Percentiles rank a stretch among this genome's conserved stretches.
These are phyloP conservation scores for Volvox africanus DNA, from an alignment of 139 green algal species.

Conservation along the genomic window DNA sequence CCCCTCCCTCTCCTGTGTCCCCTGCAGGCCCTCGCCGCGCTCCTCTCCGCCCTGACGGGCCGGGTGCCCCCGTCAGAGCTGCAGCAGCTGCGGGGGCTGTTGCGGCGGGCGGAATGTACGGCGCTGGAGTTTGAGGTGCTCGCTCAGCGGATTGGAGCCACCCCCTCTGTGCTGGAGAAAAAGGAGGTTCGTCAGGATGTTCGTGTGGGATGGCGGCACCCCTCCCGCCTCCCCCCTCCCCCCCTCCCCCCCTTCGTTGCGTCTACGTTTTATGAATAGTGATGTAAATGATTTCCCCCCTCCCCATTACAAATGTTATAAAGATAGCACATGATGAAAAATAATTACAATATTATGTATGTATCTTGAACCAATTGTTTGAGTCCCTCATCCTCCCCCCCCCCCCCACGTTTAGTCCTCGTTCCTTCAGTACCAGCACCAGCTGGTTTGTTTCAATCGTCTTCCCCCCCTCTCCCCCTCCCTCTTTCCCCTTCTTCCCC, in stretches of 20 bases:
- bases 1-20: neutral
- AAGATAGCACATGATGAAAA: no score
- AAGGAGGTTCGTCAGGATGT: neutral
- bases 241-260: no score
- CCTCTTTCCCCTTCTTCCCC: neutral
- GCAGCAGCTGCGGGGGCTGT: constrained; percentile 14
- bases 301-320: no score
- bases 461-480: neutral
- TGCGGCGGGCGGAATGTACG: neutral
- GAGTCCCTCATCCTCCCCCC: no score
- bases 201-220: no score
- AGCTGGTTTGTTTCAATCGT: neutral
- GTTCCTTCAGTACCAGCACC: no score
- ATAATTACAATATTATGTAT: no score
- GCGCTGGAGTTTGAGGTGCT: neutral
- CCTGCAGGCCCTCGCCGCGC: neutral
- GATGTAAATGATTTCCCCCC: no score
- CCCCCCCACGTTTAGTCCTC: no score
- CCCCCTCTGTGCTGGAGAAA: neutral
- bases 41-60: neutral
- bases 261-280: no score
- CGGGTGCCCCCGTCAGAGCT: neutral
- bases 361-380: no score
- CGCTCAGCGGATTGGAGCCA: neutral
- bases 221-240: no score